These are phyloP conservation scores for Elsinoe perseae DNA, from an alignment of 2,329 filamentous ascomycete genomes.

Conservation along the genomic window DNA sequence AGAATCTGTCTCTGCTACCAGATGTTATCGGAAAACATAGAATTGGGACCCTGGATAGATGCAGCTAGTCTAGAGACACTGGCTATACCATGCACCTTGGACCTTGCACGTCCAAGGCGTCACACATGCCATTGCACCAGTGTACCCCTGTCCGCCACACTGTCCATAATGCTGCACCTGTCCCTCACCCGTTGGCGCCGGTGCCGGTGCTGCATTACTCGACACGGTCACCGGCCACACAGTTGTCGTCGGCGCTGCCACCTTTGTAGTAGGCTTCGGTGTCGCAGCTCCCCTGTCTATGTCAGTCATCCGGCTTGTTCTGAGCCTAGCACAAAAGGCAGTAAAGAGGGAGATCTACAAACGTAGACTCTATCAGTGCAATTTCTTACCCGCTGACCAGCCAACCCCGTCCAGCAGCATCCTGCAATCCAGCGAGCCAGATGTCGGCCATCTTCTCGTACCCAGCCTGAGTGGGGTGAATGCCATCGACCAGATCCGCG, in stretches of 20 bases:
- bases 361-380: background rate
- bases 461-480: conserved; percentile 1
- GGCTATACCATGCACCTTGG: conserved; percentile 33
- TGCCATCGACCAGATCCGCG: conserved; percentile 10
- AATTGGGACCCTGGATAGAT: no score
- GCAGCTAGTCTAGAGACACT: conserved; percentile 29
- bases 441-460: conserved; percentile 14
- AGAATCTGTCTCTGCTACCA: no score
- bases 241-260: background rate
- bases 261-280: background rate
- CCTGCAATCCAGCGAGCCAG: background rate
- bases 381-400: background rate
- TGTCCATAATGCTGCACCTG: conserved; percentile 24
- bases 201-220: background rate
- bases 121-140: conserved; percentile 30
- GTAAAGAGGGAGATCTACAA: background rate
- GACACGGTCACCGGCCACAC: background rate
- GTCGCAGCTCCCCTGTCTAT: background rate
- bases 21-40: no score
- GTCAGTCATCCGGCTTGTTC: background rate
- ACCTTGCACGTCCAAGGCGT: conserved; percentile 30
- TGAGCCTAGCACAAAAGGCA: no score
- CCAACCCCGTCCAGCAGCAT: background rate
- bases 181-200: conserved; percentile 1
- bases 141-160: conserved; percentile 32